A percentile compares a stretch with the other conserved stretches of the same genome.
Conservation (phyloP, 2,329 filamentous ascomycete species). For the Hypoxylon sp. region DNA sequence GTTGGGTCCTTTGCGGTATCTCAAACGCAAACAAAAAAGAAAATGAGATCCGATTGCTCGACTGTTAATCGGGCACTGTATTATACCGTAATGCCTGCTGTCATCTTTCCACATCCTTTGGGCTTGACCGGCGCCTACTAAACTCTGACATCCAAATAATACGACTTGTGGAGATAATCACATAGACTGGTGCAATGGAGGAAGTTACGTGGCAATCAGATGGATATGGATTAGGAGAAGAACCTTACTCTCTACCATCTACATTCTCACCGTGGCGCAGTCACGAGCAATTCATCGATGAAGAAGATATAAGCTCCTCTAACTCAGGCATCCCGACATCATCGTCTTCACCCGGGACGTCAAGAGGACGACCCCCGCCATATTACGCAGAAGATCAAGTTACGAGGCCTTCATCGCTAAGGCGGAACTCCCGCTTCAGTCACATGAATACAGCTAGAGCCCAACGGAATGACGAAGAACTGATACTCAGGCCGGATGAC, state of each 20-base stretch:
- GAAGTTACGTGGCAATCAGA: constrained; percentile 13
- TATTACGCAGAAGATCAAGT: constrained; percentile 4
- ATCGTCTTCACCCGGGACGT: constrained; percentile 18
- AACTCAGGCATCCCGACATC: constrained; percentile 8
- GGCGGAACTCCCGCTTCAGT: not conserved
- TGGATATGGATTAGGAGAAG: constrained; percentile 20
- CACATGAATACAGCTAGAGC: not conserved
- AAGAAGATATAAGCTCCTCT: constrained; percentile 8
- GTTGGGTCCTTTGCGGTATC: constrained; percentile 5
- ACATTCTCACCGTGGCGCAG: constrained; percentile 45
- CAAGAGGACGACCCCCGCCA: constrained; percentile 2
- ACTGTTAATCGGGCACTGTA: constrained; percentile 1
- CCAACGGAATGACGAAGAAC: constrained; percentile 2
- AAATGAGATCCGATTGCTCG: constrained; percentile 6
- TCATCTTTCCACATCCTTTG: constrained; percentile 4
- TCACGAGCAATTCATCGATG: constrained; percentile 10
- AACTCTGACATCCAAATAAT: constrained; percentile 10
- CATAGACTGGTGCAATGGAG: constrained; percentile 26
- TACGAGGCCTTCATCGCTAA: constrained; percentile 1
- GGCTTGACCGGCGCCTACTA: constrained; percentile 11
- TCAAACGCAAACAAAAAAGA: not conserved
- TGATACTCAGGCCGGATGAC: constrained; percentile 27
- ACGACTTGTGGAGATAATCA: constrained; percentile 1
- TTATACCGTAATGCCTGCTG: constrained; percentile 16
- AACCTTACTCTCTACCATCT: constrained; percentile 40